Evolutionary conservation across 805 yeast genomes (phyloP).

Genomic region (Teunomyces lycoperdinae): DNA sequence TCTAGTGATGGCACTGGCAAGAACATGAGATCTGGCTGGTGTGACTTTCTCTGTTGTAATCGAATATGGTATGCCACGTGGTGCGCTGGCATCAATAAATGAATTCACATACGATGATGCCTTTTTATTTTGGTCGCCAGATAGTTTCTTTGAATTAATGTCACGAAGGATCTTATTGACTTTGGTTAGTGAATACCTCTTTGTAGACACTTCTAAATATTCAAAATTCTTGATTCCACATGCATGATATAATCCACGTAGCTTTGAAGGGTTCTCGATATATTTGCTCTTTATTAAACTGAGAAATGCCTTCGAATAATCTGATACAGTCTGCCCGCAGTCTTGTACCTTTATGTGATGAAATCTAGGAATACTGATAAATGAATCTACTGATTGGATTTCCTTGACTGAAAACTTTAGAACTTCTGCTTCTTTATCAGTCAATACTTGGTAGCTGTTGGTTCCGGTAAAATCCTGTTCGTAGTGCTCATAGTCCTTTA

Average conservation of each 20-base stretch:
- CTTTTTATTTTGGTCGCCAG: too few species aligned
- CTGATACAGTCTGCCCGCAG: too few species aligned
- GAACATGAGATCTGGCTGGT: not conserved
- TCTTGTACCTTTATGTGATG: not conserved
- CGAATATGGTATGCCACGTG: not conserved
- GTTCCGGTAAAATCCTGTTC: not conserved
- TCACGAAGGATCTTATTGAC: too few species aligned
- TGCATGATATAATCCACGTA: too few species aligned
- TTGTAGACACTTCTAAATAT: too few species aligned
- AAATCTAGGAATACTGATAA: not conserved
- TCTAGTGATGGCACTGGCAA: not conserved
- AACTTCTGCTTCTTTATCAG: not conserved
- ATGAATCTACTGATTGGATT: not conserved
- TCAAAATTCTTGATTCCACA: too few species aligned
- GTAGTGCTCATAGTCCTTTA: not conserved
- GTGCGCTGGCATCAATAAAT: not conserved
- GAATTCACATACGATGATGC: too few species aligned
- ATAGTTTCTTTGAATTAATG: too few species aligned
- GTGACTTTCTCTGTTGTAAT: not conserved
- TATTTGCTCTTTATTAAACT: too few species aligned
- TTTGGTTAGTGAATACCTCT: too few species aligned
- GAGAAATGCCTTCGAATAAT: too few species aligned
- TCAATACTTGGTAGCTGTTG: not conserved
- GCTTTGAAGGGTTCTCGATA: too few species aligned
- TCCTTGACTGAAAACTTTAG: not conserved